Conservation (phyloP, 352 stramenopile species). For the Pythium grandisporangium region DNA sequence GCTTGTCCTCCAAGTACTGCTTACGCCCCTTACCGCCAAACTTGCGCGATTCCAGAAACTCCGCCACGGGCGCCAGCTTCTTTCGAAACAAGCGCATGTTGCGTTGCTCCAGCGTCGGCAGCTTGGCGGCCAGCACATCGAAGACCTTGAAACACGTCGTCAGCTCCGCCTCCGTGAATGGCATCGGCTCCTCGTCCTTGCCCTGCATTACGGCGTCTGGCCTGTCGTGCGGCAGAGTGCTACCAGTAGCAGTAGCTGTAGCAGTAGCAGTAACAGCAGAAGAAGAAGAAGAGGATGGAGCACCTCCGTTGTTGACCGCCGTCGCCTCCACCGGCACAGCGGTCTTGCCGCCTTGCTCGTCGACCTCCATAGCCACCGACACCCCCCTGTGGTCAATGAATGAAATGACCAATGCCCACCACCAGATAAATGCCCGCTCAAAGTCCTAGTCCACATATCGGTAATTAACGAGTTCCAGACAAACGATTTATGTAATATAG, state of each 20-base stretch:
- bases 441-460: not conserved
- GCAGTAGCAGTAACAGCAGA: no score
- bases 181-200: slow-evolving; percentile 36
- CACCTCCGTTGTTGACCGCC: no score
- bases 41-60: slow-evolving; percentile 79
- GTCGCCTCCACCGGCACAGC: slow-evolving; percentile 4
- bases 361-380: slow-evolving; percentile 25
- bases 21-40: slow-evolving; percentile 77
- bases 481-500: no score
- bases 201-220: no score
- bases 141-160: slow-evolving; percentile 47
- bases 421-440: slow-evolving; percentile 1
- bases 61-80: slow-evolving; percentile 61
- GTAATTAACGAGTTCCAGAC: not conserved
- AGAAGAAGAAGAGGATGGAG: no score
- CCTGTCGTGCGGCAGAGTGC: no score
- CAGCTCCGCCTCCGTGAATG: slow-evolving; percentile 67
- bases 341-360: no score
- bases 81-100: slow-evolving; percentile 76
- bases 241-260: no score
- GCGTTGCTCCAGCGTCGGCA: slow-evolving; percentile 49
- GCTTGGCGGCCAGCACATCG: slow-evolving; percentile 35
- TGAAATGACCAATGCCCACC: no score
- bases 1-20: slow-evolving; percentile 85
- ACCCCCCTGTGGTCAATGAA: slow-evolving; percentile 8